Evolutionary conservation across 75 land plant species (phyloP), one percentile per base, ranked within the genome.

Genomic region (Isoetes taiwanensis): DNA sequence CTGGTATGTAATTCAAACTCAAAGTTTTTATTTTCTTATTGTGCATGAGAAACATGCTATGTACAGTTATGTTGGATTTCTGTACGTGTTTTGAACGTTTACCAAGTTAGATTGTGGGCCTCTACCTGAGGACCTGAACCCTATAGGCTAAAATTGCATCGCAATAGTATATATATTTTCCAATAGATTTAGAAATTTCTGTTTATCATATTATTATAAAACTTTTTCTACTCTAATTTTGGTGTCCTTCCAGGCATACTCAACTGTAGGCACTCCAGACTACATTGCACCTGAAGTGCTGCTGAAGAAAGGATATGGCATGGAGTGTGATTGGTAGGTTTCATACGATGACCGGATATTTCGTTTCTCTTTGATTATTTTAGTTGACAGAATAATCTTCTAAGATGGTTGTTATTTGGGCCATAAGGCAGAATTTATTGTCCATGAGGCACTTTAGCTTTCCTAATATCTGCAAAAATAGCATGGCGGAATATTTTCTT

Each of bases 241-340:
- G 40, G 37, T 40, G 9, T 52, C 37, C 53, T 65, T 32, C 32
- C 69, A 87, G 94, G 94, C 94, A 58, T 87, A 64, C 56, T 87
- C 94, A 2, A 84, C 84, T 10, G 94, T 84, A 19, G 94, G 94
- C 29, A 87, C 94, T 28, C 89, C 89, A 8, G 89, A 87, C 46
- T 87, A 87, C 68, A 87, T 87, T 78, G 94, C 94, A 30, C 94
- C 94, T 23, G 94, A 87, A 67, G 89, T 87, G 2, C 75, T 89
- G 32, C 46, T 81, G 30, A 84, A 84, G 75, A 84, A 87, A 68
- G 94, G 94, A 35, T 87, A 87, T 74, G 82, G 85, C 41, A 69
- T 78, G 80, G 94, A 87, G 41, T 87, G 94, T 65, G 94, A 87
- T 54, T 86, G 91, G 91, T 86, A 28, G 28, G 72, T n/a, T n/a